These are phyloP conservation scores for Gloeophyllum trabeum DNA, from an alignment of 768 basidiomycete genomes.

Conservation along the genomic window DNA sequence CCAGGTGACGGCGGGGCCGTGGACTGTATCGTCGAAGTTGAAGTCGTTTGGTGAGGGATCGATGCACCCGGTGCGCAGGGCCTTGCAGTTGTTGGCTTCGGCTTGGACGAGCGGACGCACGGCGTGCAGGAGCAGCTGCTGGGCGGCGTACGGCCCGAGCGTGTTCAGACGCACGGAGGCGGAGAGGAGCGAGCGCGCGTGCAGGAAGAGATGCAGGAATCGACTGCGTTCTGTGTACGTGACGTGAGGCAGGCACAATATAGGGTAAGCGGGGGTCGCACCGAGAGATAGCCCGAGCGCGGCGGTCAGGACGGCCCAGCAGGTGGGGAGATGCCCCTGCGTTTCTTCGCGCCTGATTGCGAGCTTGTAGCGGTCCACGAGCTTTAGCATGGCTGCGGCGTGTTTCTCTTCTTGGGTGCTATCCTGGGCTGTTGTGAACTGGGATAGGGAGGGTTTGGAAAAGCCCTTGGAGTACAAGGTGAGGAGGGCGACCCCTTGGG, in stretches of 20 bases:
- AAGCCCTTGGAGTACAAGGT: slow-evolving; percentile 82
- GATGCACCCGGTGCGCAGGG: slow-evolving; percentile 37
- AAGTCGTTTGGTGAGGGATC: slow-evolving; percentile 4
- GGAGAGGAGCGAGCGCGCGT: slow-evolving; percentile 81
- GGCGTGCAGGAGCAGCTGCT: slow-evolving; percentile 73
- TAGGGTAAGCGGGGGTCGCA: slow-evolving; percentile 18
- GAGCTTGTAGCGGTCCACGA: slow-evolving; percentile 65
- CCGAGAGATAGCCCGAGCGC: slow-evolving; percentile 66
- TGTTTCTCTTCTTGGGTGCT: slow-evolving; percentile 10
- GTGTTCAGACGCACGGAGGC: slow-evolving; percentile 87
- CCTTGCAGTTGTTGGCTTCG: slow-evolving; percentile 32
- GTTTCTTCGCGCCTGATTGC: slow-evolving; percentile 50
- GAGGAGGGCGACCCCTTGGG: slow-evolving; percentile 89
- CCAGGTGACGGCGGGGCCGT: slow-evolving; percentile 86
- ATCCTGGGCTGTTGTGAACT: slow-evolving; percentile 14
- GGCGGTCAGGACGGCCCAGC: slow-evolving; percentile 82
- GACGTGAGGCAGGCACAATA: not conserved
- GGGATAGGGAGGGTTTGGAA: slow-evolving; percentile 35
- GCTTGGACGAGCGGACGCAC: slow-evolving; percentile 55
- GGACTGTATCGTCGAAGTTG: slow-evolving; percentile 11
- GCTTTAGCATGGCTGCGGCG: slow-evolving; percentile 12
- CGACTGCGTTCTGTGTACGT: slow-evolving; percentile 56
- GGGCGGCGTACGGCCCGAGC: slow-evolving; percentile 87
- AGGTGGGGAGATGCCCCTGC: slow-evolving; percentile 79
- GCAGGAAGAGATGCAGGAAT: slow-evolving; percentile 87